Percentiles rank a stretch among this genome's conserved stretches.
Evolutionary conservation across 805 yeast species (phyloP).

Genomic region (Metschnikowia lochheadii): DNA sequence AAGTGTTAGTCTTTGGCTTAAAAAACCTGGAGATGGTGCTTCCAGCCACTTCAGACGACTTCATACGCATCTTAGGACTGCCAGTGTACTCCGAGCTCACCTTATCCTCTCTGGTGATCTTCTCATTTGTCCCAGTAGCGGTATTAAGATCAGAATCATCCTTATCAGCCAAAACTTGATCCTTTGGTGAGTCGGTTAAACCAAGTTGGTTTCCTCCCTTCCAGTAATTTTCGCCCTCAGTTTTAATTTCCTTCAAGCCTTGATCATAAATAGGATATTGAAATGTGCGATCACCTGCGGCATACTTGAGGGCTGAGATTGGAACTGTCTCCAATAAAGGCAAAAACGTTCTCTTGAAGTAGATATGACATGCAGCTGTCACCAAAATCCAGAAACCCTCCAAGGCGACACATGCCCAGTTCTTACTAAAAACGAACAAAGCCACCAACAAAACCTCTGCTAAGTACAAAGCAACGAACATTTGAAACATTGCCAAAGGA

Average conservation of each 20-base stretch:
- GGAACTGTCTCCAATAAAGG: slow-evolving; percentile 70
- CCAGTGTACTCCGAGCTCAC: not conserved
- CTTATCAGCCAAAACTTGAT: slow-evolving; percentile 14
- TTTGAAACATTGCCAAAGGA: slow-evolving; percentile 67
- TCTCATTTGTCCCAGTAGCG: slow-evolving; percentile 10
- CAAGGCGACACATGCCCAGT: slow-evolving; percentile 74
- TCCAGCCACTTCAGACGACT: slow-evolving; percentile 3
- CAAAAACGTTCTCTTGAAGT: slow-evolving; percentile 53
- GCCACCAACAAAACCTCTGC: slow-evolving; percentile 68
- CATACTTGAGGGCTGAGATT: slow-evolving; percentile 52
- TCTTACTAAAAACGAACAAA: slow-evolving; percentile 69
- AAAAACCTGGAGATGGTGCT: slow-evolving; percentile 25
- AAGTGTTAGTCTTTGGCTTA: slow-evolving; percentile 46
- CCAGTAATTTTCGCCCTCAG: slow-evolving; percentile 48
- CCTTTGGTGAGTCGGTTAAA: slow-evolving; percentile 16
- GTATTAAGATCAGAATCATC: slow-evolving; percentile 15
- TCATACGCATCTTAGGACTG: slow-evolving; percentile 4
- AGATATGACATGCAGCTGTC: slow-evolving; percentile 58
- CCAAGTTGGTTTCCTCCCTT: slow-evolving; percentile 43
- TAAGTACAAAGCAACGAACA: slow-evolving; percentile 66
- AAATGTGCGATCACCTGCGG: slow-evolving; percentile 39
- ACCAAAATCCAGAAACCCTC: slow-evolving; percentile 58
- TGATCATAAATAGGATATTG: slow-evolving; percentile 63
- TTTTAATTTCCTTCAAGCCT: slow-evolving; percentile 55
- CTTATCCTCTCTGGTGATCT: slow-evolving; percentile 3